These are phyloP conservation scores for Achlya hypogyna DNA, from an alignment of 352 stramenopile genomes.

Conservation along the genomic window DNA sequence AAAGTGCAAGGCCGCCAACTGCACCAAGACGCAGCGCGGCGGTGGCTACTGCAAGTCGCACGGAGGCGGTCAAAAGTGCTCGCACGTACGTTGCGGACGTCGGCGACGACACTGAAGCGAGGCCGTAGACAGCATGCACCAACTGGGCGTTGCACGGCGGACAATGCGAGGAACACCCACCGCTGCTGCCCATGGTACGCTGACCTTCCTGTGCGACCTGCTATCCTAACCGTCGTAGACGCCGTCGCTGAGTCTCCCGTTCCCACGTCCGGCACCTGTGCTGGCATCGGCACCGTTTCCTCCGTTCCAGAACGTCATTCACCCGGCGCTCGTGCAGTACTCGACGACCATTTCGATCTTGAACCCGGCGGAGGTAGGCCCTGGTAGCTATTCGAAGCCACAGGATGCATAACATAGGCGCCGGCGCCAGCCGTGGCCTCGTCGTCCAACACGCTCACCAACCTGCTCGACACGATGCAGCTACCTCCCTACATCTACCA, in stretches of 20 bases:
- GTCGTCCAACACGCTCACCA: slow-evolving; percentile 7
- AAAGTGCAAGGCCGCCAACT: slow-evolving; percentile 72
- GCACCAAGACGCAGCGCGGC: slow-evolving; percentile 36
- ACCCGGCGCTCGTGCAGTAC: slow-evolving; percentile 17
- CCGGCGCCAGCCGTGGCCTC: neutral
- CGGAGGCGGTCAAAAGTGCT: slow-evolving; percentile 38
- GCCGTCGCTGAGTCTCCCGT: neutral
- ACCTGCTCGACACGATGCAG: slow-evolving; percentile 10
- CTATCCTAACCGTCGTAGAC: neutral
- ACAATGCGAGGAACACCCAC: neutral
- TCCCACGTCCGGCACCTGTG: neutral
- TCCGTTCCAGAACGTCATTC: slow-evolving; percentile 7
- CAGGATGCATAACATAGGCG: neutral
- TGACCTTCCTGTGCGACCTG: neutral
- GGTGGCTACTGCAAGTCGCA: slow-evolving; percentile 75
- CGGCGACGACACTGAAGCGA: neutral
- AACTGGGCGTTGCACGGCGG: slow-evolving; percentile 1
- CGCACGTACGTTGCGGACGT: neutral
- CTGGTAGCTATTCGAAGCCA: neutral
- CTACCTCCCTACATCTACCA: slow-evolving; percentile 14
- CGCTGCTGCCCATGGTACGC: neutral
- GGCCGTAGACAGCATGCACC: neutral
- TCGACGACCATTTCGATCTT: slow-evolving; percentile 17
- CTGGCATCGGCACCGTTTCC: slow-evolving; percentile 1
- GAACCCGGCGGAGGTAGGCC: neutral